Evolutionary conservation across 2,329 filamentous ascomycete genomes (phyloP).

Genomic region (Diaporthe citrichinensis): DNA sequence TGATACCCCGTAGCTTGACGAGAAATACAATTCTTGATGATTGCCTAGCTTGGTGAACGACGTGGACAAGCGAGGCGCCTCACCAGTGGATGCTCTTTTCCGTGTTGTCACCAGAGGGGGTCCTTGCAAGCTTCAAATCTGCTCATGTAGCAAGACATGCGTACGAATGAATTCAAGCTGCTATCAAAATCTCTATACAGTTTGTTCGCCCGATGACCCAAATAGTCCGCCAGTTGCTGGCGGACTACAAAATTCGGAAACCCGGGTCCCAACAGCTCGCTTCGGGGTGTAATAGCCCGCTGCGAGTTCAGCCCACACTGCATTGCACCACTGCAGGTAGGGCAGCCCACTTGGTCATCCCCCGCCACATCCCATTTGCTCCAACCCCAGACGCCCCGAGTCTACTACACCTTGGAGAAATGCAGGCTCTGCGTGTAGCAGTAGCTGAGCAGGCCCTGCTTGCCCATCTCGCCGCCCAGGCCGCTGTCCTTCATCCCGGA

Average conservation of each 20-base stretch:
- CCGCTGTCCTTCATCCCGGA: conserved; percentile 53
- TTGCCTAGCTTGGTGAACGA: neutral
- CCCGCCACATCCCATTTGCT: neutral
- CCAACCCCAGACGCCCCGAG: no score
- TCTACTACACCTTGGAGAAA: conserved; percentile 46
- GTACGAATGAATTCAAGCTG: neutral
- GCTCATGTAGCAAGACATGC: neutral
- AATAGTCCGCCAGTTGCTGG: no score
- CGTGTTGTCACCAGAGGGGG: neutral
- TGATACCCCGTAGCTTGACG: conserved; percentile 31
- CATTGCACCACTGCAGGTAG: neutral
- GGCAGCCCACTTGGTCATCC: neutral
- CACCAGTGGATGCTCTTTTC: neutral
- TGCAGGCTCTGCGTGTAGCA: conserved; percentile 52
- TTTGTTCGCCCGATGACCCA: no score
- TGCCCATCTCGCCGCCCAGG: conserved; percentile 53
- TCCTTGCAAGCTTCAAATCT: neutral
- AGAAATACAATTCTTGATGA: neutral
- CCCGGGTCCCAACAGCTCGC: neutral
- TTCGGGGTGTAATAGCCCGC: neutral
- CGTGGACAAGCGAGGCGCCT: neutral
- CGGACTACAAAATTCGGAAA: neutral
- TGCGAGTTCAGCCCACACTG: neutral
- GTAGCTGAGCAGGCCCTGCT: conserved; percentile 52
- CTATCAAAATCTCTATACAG: neutral